phyloP scores from a whole-genome alignment of 305 asterid species.

The Rubia balearica region DNA sequence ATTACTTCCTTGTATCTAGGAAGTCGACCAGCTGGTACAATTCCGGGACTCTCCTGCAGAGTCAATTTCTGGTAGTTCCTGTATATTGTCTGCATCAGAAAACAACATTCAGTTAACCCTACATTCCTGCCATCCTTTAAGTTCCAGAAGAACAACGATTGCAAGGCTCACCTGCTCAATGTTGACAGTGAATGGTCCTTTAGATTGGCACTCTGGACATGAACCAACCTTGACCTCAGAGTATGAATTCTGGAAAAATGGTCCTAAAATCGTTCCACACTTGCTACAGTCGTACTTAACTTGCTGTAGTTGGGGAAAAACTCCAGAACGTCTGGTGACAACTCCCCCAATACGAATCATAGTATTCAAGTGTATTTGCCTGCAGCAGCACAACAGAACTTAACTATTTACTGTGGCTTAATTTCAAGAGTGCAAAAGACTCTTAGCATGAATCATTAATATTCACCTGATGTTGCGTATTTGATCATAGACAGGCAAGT shows the following conservation, averaged over 20 bases:
- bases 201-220: conserved; percentile 92
- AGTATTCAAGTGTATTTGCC: conserved; percentile 97
- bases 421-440: conserved; percentile 3
- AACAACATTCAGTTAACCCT: conserved; percentile 10
- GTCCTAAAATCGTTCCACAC: conserved; percentile 88
- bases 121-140: conserved; percentile 11
- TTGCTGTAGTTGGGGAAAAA: conserved; percentile 93
- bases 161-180: conserved; percentile 70
- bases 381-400: conserved; percentile 25
- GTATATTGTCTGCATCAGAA: conserved; percentile 63
- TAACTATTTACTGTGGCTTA: conserved; percentile 2
- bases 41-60: conserved; percentile 97
- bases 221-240: conserved; percentile 98
- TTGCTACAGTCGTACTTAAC: conserved; percentile 87
- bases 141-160: conserved; percentile 5
- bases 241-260: conserved; percentile 92
- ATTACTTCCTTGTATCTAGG: conserved; percentile 99
- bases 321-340: conserved; percentile 94
- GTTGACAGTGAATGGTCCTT: conserved; percentile 91
- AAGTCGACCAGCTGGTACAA: conserved; percentile 96
- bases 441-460: conserved; percentile 2
- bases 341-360: conserved; percentile 98
- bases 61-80: conserved; percentile 96
- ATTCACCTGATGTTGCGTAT: conserved; percentile 82
- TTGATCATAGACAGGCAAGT: conserved; percentile 93